Evolutionary conservation across 306 rosid species (phyloP), one percentile per base, ranked within the genome.

Genomic region (Acacia acuminata): DNA sequence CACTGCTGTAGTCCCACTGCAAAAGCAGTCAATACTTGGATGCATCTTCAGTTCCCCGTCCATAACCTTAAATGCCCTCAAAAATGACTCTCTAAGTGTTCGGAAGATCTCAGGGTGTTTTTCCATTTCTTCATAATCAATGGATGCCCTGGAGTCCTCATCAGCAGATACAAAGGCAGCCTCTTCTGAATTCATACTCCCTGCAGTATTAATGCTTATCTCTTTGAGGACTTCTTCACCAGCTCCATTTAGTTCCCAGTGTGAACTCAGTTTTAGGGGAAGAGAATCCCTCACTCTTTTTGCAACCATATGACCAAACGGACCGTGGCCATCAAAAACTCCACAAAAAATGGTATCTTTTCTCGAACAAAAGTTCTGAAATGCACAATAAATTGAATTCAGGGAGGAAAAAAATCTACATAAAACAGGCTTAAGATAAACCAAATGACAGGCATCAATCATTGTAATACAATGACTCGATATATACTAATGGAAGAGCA

Each of bases 291-390:
- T 91, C 90, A 96, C 99, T 88, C 88, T 94, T 88, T 91, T 96
- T 1, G 99, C 99, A 75, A 96, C 99, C 99, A 96, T 88, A 85
- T 96, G 99, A 69, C 99, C 99, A 77, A 27, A 96, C 0, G 99
- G 99, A 66, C 99, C 99, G 12, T 96, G 99, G 45, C 99, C 99
- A 83, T 96, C 99, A 71, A 96, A 96, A 85, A 96, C 99, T 51
- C 99, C 99, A 78, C 99, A 96, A 86, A 96, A 96, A 79, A 84
- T 51, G n/a, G 98, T 87, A 83, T 90, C 97, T 43, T 85, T 86
- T 80, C 97, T 87, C 22, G 97, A 91, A 75, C 97, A 90, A 66
- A 96, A 96, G 88, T 94, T 94, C 99, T 96, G 94, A 74, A 82
- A 82, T 36, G 12, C 36, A 84, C 40, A 72, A 48, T 73, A 70